Evolutionary conservation across 73 alveolate genomes (phyloP), one percentile per base, ranked within the genome.

Genomic region (Paraurostyla sp.): DNA sequence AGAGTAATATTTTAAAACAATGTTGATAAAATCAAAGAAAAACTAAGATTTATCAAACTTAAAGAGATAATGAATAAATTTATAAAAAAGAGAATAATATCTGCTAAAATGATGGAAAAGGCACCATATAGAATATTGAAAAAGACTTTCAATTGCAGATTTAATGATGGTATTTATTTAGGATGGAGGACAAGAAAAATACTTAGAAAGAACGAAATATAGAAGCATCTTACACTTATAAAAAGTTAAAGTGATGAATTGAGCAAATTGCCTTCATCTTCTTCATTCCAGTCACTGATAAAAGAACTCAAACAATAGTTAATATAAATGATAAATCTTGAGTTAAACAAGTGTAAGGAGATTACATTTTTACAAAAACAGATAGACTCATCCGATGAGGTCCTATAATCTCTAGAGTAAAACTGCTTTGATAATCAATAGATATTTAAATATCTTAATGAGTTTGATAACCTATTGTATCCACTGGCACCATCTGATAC

Each of bases 151-250:
- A 35, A 27, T 13, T 3, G 25, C 20, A 73, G 50, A 4, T 65
- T 11, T 22, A 65, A 65, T 65, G 86, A 73, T 48, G 86, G 86
- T 0, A 49, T 73, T 6, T 73, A 73, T 73, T 45, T 48, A 43
- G 86, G 86, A 27, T 73, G 71, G 68, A 43, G 32, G 46, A 48
- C 59, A 13, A 73, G 86, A 27, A 73, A 48, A 45, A 73, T 73
- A n/a, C 46, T 48, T 45, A 73, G 52, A 48, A 48, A 25, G 22
- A 23, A 11, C 7, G 86, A 73, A 16, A 48, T 73, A 43, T 13
- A 46, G 38, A 7, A 3, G 1, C 52, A 73, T 2, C 16, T 73
- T n/a, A 11, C 32, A 18, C 29, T 16, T 32, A 73, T 73, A 2
- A 45, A 48, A 48, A 27, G 20, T 1, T 33, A 25, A 15, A 36